Conservation (phyloP, 2,329 filamentous ascomycete species). For the Hypoxylon sp. region DNA sequence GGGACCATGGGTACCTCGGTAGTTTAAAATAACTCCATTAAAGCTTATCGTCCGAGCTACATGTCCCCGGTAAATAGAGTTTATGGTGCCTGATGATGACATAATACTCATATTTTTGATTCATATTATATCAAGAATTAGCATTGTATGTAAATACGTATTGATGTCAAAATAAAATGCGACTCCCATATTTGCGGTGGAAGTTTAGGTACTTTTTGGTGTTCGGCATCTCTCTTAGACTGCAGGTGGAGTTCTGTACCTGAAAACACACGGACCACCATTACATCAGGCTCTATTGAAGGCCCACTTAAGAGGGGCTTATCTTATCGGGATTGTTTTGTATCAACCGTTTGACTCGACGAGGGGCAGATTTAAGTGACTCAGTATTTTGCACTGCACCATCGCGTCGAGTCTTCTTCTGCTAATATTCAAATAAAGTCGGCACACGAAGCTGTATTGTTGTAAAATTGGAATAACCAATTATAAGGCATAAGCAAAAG, state of each 20-base stretch:
- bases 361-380: constrained; percentile 37
- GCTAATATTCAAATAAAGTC: not conserved
- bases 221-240: not conserved
- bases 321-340: constrained; percentile 41
- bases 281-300: constrained; percentile 3
- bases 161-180: not conserved
- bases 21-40: not conserved
- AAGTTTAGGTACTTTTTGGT: not conserved
- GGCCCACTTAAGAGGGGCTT: constrained; percentile 45
- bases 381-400: not conserved
- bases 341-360: constrained; percentile 34
- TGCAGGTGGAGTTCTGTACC: not conserved
- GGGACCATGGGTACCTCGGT: not conserved
- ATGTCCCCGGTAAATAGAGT: not conserved
- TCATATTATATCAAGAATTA: not conserved
- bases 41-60: not conserved
- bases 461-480: not conserved
- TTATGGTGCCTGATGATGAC: not conserved
- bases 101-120: not conserved
- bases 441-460: not conserved
- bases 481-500: not conserved
- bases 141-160: too few species aligned
- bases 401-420: not conserved
- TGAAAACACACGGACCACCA: not conserved
- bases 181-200: not conserved